These are phyloP conservation scores for Metschnikowia picachoensis DNA, from an alignment of 805 yeast genomes.

Conservation along the genomic window DNA sequence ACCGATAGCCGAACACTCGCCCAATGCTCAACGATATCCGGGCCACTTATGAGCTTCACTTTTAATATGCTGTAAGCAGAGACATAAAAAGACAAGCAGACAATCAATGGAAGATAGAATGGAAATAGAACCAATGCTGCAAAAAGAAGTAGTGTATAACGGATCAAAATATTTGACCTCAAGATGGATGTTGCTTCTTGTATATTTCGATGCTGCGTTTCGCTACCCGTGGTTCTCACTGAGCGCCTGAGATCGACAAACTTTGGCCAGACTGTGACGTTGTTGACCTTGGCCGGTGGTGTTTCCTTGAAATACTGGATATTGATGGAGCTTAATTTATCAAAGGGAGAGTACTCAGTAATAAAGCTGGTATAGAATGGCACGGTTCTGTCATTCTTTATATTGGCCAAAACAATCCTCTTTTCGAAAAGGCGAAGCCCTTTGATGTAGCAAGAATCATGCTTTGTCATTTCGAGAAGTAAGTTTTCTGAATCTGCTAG, in stretches of 20 bases:
- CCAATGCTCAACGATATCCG: constrained; percentile 32
- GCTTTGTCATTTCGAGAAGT: constrained; percentile 52
- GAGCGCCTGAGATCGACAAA: constrained; percentile 49
- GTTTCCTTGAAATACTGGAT: constrained; percentile 46
- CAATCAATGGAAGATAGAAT: constrained; percentile 47
- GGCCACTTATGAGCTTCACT: constrained; percentile 24
- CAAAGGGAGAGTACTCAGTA: constrained; percentile 70
- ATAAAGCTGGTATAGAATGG: constrained; percentile 83
- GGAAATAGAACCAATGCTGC: constrained; percentile 37
- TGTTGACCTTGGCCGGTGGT: constrained; percentile 40
- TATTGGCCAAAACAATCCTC: constrained; percentile 65
- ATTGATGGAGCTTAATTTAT: constrained; percentile 45
- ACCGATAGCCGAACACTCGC: constrained; percentile 28
- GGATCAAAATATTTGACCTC: constrained; percentile 26
- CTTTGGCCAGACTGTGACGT: constrained; percentile 39
- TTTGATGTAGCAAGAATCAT: constrained; percentile 43
- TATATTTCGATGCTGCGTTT: constrained; percentile 19
- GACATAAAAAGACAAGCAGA: constrained; percentile 32
- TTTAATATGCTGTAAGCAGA: constrained; percentile 40
- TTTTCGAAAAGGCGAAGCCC: constrained; percentile 58
- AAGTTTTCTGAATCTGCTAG: constrained; percentile 39
- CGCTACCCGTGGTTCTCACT: constrained; percentile 10
- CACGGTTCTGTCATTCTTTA: constrained; percentile 80
- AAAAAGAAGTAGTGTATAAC: constrained; percentile 22
- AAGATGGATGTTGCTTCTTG: constrained; percentile 39